Conservation (phyloP, 768 basidiomycete genomes). For the Lentinula lateritia region DNA sequence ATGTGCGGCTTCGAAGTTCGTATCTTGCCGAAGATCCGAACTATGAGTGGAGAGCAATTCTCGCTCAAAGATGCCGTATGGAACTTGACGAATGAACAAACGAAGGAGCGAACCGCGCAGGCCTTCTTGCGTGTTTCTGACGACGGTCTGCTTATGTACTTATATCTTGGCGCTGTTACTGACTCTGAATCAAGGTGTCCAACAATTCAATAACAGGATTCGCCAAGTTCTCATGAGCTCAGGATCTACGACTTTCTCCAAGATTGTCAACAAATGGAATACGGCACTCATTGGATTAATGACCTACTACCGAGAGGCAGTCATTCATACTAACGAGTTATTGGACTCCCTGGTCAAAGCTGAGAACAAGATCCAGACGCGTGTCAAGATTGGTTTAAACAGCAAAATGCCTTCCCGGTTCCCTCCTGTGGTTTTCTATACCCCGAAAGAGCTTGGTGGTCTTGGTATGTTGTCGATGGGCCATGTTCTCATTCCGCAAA, state of each 20-base stretch:
- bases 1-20: constrained; percentile 99
- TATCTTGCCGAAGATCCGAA: constrained; percentile 93
- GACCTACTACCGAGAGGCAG: constrained; percentile 98
- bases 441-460: constrained; percentile 97
- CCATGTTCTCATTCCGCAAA: constrained; percentile 96
- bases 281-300: constrained; percentile 92
- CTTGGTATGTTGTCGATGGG: constrained; percentile 99
- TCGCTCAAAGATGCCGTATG: constrained; percentile 94
- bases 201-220: constrained; percentile 97
- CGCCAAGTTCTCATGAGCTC: constrained; percentile 97
- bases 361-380: constrained; percentile 99
- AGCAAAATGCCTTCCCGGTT: constrained; percentile 99
- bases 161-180: not conserved
- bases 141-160: constrained; percentile 47
- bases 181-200: constrained; percentile 52
- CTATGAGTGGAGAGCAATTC: constrained; percentile 94
- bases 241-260: constrained; percentile 96
- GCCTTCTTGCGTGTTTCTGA: constrained; percentile 98
- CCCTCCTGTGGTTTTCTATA: constrained; percentile 95
- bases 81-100: constrained; percentile 96
- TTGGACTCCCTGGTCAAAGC: constrained; percentile 96
- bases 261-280: constrained; percentile 99
- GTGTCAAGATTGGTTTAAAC: constrained; percentile 99
- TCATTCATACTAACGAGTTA: constrained; percentile 95
- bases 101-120: constrained; percentile 96